A percentile compares a stretch with the other conserved stretches of the same genome.
phyloP scores from a whole-genome alignment of 140 eudicot species.

The Flaveria floridana region DNA sequence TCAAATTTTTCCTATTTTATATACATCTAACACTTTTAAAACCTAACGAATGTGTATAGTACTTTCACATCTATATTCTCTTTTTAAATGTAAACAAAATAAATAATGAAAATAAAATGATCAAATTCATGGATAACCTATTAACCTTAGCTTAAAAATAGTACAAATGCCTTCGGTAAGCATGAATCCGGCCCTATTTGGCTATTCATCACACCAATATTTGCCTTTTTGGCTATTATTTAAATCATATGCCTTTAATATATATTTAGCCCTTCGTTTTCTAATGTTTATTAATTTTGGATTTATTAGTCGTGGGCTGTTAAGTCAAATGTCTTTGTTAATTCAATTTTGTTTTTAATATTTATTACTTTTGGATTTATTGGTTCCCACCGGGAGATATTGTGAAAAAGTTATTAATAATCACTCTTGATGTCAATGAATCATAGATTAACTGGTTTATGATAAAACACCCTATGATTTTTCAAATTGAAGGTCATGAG shows the following conservation, averaged over 20 bases:
- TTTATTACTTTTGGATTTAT: constrained; percentile 6
- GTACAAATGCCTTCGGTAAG: neutral
- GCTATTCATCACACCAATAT: neutral
- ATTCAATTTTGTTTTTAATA: neutral
- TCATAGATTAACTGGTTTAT: no score
- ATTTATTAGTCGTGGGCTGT: constrained; percentile 2
- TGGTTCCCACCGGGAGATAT: neutral
- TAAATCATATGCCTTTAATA: constrained; percentile 5
- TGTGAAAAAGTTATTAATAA: neutral
- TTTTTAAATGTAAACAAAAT: neutral
- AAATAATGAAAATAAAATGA: no score
- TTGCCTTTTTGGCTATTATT: neutral
- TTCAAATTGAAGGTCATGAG: no score
- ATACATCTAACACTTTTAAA: no score
- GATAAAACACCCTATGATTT: no score
- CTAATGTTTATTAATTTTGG: constrained; percentile 14
- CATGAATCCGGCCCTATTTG: neutral
- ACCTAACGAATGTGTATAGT: no score
- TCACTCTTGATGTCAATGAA: neutral
- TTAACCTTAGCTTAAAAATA: neutral
- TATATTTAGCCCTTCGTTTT: constrained; percentile 3
- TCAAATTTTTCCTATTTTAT: no score
- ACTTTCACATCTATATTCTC: neutral
- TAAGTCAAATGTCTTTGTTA: constrained; percentile 14
- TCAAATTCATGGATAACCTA: no score